phyloP scores from a whole-genome alignment of 805 yeast genomes.

The Isabelozyma gotoi region DNA sequence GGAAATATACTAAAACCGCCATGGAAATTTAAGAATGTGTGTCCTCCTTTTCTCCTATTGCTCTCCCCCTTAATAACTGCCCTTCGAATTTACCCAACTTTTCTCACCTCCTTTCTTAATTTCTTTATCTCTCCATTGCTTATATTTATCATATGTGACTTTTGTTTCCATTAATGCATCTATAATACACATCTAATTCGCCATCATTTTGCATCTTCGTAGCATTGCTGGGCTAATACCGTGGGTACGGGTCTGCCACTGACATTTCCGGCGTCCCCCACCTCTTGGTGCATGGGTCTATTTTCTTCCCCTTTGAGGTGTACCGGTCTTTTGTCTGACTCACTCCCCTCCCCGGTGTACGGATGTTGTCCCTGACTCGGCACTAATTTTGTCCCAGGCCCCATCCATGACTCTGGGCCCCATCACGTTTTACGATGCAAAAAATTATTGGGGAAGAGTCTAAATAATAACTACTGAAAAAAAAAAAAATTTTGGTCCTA shows the following conservation, averaged over 20 bases:
- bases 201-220: too few relatives aligned
- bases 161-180: neutral
- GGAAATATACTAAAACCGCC: neutral
- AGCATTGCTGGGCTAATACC: too few relatives aligned
- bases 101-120: neutral
- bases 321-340: neutral
- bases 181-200: neutral
- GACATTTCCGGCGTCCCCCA: too few relatives aligned
- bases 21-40: too few relatives aligned
- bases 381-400: too few relatives aligned
- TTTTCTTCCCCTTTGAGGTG: neutral
- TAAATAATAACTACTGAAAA: neutral
- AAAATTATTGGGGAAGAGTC: neutral
- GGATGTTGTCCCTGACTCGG: neutral
- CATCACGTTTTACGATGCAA: neutral
- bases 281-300: neutral
- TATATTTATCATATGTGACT: neutral
- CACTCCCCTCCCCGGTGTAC: neutral
- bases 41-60: neutral
- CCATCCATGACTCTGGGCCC: neutral
- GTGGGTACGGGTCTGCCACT: too few relatives aligned
- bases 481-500: neutral
- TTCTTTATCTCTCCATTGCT: neutral
- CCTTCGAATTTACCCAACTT: neutral
- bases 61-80: too few relatives aligned